Evolutionary conservation across 176 grass and related monocot genomes (phyloP), one percentile per base, ranked within the genome.

Genomic region (Chloris gayana): DNA sequence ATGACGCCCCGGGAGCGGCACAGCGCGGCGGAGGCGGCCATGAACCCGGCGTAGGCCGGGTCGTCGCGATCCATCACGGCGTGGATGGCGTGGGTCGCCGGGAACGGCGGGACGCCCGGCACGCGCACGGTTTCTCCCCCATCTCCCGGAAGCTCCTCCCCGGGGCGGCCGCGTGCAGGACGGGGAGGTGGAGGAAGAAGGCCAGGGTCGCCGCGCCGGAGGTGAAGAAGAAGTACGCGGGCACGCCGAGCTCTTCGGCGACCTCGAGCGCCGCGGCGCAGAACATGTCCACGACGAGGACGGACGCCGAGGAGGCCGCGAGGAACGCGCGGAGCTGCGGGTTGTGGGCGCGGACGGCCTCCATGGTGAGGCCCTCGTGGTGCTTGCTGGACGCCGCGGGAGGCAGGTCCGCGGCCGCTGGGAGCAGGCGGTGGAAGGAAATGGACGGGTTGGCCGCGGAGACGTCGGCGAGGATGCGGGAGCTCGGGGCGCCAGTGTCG

Each of bases 271-370:
- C 78, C 38, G 37, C 34, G 51, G 27, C 49, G 66, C 92, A 94
- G 64, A 91, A 91, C 5, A 91, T 57, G 78, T 91, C 92, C 49
- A 94, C 0, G 9, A 94, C 35, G 60, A 91, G 86, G 45, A 79
- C 84, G 32, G 62, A 26, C 3, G 92, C 83, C 11, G 67, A 15
- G 25, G 78, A 15, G 14, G 32, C 69, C 24, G 59, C 76, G 26
- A 94, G 80, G 30, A 87, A 84, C 8, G 57, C 73, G n/a, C 26
- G 83, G 86, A 94, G 66, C 22, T 14, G 9, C 22, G 41, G 56
- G 77, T 89, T 91, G 51, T 78, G 82, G 22, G 46, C 79, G 61
- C 87, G 68, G 70, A 74, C 17, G 67, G 87, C 50, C 15, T 86
- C 79, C 75, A 85, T 75, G 14, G 82, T 82, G 65, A 88, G 60